Conservation (phyloP, 306 rosid genomes). For the Luffa acutangula region DNA sequence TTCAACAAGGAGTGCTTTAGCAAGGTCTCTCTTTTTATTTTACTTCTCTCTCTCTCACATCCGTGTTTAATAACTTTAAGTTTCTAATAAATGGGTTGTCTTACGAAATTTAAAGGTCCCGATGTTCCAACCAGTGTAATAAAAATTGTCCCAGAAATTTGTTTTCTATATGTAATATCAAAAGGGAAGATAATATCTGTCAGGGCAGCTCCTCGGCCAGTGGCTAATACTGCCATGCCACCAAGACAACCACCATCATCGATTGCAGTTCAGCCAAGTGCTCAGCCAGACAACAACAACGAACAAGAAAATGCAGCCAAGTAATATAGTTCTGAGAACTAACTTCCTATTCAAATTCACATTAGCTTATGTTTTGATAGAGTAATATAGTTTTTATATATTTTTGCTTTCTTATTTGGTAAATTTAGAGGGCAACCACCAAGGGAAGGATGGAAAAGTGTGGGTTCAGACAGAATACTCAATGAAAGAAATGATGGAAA, state of each 20-base stretch:
- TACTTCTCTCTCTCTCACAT: neutral
- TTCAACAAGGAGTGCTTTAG: slow-evolving; percentile 43
- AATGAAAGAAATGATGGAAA: neutral
- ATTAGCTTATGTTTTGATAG: neutral
- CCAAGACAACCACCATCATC: slow-evolving; percentile 27
- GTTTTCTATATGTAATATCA: slow-evolving; percentile 65
- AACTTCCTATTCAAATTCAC: neutral
- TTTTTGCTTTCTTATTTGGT: slow-evolving; percentile 9
- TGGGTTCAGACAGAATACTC: slow-evolving; percentile 24
- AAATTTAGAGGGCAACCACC: slow-evolving; percentile 20
- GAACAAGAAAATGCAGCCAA: slow-evolving; percentile 37
- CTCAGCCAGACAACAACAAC: slow-evolving; percentile 15
- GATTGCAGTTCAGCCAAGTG: slow-evolving; percentile 14
- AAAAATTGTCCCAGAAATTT: slow-evolving; percentile 62
- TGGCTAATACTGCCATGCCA: slow-evolving; percentile 25
- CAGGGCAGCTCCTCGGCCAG: slow-evolving; percentile 50
- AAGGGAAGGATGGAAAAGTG: slow-evolving; percentile 20
- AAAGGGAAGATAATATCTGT: slow-evolving; percentile 66
- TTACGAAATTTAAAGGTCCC: slow-evolving; percentile 48
- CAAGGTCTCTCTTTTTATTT: slow-evolving; percentile 36
- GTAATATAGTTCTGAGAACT: slow-evolving; percentile 16
- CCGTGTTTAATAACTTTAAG: neutral
- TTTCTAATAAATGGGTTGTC: slow-evolving; percentile 7
- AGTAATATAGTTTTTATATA: neutral
- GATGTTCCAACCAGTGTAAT: slow-evolving; percentile 44